These are phyloP conservation scores for Magnaporthiopsis rhizophila DNA, from an alignment of 2,329 filamentous ascomycete species.

Conservation along the genomic window DNA sequence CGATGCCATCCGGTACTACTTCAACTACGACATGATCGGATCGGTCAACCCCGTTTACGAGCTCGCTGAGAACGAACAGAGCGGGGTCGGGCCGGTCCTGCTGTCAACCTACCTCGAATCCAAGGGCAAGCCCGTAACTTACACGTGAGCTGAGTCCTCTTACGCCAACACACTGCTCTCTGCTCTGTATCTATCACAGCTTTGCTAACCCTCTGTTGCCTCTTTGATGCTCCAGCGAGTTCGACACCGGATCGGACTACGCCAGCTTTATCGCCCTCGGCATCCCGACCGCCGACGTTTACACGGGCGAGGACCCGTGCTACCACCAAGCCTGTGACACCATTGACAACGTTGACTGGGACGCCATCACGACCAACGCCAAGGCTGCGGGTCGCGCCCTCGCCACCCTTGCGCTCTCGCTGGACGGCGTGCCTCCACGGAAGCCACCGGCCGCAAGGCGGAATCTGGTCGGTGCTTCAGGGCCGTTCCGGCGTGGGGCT, in stretches of 20 bases:
- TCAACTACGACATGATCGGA: slow-evolving; percentile 35
- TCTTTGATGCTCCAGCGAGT: slow-evolving; percentile 27
- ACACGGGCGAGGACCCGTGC: slow-evolving; percentile 42
- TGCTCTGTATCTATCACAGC: background rate
- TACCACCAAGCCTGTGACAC: slow-evolving; percentile 32
- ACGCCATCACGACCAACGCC: slow-evolving; percentile 25
- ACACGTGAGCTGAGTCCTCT: slow-evolving; percentile 10
- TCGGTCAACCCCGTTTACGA: slow-evolving; percentile 27
- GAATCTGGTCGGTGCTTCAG: too few relatives aligned
- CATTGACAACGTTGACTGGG: slow-evolving; percentile 28
- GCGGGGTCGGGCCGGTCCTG: slow-evolving; percentile 27
- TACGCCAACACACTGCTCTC: background rate
- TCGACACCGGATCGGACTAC: slow-evolving; percentile 51
- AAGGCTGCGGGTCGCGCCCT: slow-evolving; percentile 42
- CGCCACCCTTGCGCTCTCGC: slow-evolving; percentile 19
- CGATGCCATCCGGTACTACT: slow-evolving; percentile 27
- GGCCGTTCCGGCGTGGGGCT: too few relatives aligned
- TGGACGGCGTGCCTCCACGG: slow-evolving; percentile 17
- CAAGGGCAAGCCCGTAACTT: slow-evolving; percentile 22
- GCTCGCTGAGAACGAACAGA: slow-evolving; percentile 26
- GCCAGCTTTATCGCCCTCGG: slow-evolving; percentile 48
- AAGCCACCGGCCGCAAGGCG: background rate
- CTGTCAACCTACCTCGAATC: slow-evolving; percentile 23
- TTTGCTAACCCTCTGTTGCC: background rate
- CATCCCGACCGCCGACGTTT: slow-evolving; percentile 49